Percentiles rank a stretch among this genome's conserved stretches.
phyloP scores from a whole-genome alignment of 345 rosid genomes.

The Mangifera indica region DNA sequence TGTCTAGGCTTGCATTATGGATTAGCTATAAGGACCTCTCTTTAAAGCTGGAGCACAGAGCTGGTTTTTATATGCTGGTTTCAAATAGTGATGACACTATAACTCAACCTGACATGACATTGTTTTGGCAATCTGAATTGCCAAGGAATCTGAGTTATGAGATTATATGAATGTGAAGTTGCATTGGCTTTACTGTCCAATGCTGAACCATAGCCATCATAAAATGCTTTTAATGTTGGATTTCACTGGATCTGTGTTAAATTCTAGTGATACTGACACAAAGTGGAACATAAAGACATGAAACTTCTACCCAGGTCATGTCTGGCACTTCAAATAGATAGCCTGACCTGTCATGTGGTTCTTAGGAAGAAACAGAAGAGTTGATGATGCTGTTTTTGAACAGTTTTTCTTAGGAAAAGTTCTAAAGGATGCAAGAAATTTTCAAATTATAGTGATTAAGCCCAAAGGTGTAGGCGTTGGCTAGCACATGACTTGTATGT shows the following conservation, averaged over 20 bases:
- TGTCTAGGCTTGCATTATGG: background rate
- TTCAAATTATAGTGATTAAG: background rate
- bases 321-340: background rate
- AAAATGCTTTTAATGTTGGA: background rate
- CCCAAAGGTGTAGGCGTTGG: background rate
- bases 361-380: background rate
- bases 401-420: too few species aligned
- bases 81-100: background rate
- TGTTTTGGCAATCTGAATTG: background rate
- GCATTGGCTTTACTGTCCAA: background rate
- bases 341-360: background rate
- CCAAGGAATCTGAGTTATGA: background rate
- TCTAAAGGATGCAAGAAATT: background rate
- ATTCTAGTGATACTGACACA: background rate
- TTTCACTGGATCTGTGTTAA: background rate
- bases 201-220: background rate
- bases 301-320: background rate
- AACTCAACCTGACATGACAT: background rate
- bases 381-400: background rate
- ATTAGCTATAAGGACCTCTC: background rate
- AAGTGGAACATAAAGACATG: too few species aligned
- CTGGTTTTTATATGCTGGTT: background rate
- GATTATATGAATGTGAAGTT: background rate
- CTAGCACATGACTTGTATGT: background rate
- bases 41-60: background rate